A percentile compares a stretch with the other conserved stretches of the same genome.
Conservation (phyloP, 139 green algal genomes). For the Chlorella sp. region DNA sequence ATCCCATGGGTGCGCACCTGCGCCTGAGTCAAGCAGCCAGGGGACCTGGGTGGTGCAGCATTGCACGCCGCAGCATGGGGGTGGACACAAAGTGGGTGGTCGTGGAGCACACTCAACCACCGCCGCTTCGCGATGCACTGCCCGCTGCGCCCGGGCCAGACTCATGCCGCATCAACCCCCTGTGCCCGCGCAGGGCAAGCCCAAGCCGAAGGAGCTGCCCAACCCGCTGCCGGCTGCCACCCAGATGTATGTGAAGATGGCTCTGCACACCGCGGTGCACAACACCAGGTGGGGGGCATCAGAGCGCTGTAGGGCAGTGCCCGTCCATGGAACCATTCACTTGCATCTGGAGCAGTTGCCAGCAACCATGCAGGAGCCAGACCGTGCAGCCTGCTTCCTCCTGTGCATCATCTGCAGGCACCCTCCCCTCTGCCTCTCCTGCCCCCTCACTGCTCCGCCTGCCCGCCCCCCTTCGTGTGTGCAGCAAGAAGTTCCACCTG, state of each 20-base stretch:
- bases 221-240: constrained; percentile 35
- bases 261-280: constrained; percentile 38
- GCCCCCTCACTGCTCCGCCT: neutral
- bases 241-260: constrained; percentile 37
- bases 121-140: no score
- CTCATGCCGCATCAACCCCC: neutral
- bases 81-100: no score
- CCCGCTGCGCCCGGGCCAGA: no score
- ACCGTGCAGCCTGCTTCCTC: neutral
- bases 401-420: no score
- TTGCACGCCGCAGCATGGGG: no score
- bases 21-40: no score
- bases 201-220: neutral
- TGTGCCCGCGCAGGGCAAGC: neutral
- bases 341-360: no score
- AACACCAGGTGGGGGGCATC: neutral
- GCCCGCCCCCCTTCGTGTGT: neutral
- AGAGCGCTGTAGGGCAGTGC: no score
- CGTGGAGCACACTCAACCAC: no score
- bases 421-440: neutral
- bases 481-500: constrained; percentile 29
- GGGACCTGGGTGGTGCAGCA: no score
- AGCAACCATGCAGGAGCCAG: no score
- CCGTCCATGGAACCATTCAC: no score
- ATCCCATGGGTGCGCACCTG: neutral